Base-by-base conservation (phyloP, 805 yeast genomes). In the Komagataella populi region DNA sequence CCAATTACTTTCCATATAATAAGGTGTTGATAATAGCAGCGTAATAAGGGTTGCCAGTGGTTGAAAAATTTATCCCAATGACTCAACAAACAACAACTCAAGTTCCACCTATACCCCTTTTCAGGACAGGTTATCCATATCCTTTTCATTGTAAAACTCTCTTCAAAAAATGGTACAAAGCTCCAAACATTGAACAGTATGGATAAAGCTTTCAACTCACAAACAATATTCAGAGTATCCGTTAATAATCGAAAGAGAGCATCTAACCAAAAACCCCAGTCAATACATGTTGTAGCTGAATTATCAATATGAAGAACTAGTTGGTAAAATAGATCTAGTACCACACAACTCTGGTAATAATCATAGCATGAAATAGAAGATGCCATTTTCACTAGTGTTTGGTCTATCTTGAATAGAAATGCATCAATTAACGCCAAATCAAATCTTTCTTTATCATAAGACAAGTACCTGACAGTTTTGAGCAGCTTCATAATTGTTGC, bases 181-280 rank as follows among this genome's bases (percentile, higher is more conserved):
- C 82, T 83, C 95, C 95, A 87, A 2, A 82, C 63, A 61, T 86
- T 84, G 67, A 80, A 87, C 51, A 87, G 62, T 52, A 81, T 73
- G 4, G 89, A 78, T 44, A 87, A 62, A 12, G 80, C 78, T 54
- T 85, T 77, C 18, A 84, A 67, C 54, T 84, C 80, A 20, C 76
- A 73, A 55, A 78, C 81, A 56, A 80, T 71, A 61, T 78, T 85
- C 47, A 78, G 80, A 6, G 87, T 78, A 6, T 69, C 59, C 20
- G 48, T 17, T n/a, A 87, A 62, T 81, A 87, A 76, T 52, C 77
- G 69, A 53, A 76, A 66, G 12, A 71, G 63, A 14, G 84, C 81
- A 51, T 72, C 70, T 6, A 83, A 63, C 96, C 96, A 87, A 60
- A 88, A 87, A 49, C 70, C 68, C 93, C 95, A 87, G 66, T 84